Percentiles rank a stretch among this genome's conserved stretches.
Conservation (phyloP, 306 rosid species). For the Spatholobus suberectus region DNA sequence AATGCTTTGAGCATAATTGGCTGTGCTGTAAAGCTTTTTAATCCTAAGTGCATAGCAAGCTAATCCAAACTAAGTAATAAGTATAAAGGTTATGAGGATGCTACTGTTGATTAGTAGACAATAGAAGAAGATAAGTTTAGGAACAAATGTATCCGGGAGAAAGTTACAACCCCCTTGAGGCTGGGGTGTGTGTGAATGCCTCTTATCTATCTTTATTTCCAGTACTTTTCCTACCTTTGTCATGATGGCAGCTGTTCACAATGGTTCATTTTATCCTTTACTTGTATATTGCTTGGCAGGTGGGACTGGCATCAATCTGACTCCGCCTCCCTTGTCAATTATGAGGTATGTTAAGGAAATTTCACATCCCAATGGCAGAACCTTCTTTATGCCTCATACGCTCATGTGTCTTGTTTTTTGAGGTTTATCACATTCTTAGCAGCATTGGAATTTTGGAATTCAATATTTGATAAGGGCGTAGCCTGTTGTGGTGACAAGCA, state of each 20-base stretch:
- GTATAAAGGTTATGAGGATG: not conserved
- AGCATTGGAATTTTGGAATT: conserved; percentile 7
- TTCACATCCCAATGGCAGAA: not conserved
- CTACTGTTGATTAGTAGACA: not conserved
- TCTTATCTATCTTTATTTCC: not conserved
- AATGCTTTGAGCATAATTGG: not conserved
- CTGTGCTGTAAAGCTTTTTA: not conserved
- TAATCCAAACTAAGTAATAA: not conserved
- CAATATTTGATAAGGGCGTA: not conserved
- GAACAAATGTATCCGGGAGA: not conserved
- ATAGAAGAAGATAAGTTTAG: not conserved
- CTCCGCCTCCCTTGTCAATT: conserved; percentile 92
- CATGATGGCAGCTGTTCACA: not conserved
- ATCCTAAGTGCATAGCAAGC: not conserved
- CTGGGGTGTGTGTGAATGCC: not conserved
- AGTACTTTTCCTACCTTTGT: conserved; percentile 15
- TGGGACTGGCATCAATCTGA: conserved; percentile 97
- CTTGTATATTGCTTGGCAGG: conserved; percentile 59
- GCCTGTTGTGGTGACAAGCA: not conserved
- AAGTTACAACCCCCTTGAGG: not conserved
- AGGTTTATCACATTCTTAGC: conserved; percentile 9
- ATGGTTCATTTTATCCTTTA: conserved; percentile 20
- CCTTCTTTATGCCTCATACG: not conserved
- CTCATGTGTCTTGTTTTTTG: conserved; percentile 6
- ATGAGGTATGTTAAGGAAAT: conserved; percentile 64